Conservation (phyloP, 2,329 filamentous ascomycete species). For the Fusarium sp. region DNA sequence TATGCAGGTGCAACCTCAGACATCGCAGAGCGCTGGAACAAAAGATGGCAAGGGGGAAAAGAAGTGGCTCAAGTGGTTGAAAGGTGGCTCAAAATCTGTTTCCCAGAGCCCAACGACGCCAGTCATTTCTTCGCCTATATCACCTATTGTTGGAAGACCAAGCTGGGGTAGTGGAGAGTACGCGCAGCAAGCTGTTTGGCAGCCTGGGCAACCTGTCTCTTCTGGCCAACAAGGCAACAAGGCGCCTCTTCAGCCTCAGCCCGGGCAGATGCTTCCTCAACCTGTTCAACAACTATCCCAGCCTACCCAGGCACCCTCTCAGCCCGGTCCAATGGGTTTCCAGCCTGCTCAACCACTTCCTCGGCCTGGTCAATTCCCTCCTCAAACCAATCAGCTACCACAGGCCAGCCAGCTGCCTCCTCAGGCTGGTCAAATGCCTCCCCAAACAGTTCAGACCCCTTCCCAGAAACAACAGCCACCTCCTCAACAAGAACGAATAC, state of each 20-base stretch:
- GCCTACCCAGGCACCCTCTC: constrained; percentile 8
- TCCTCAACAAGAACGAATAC: not conserved
- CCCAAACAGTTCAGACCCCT: not conserved
- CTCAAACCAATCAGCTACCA: not conserved
- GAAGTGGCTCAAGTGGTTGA: constrained; percentile 48
- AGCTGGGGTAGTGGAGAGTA: constrained; percentile 44
- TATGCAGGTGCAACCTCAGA: constrained; percentile 37
- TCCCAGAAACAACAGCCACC: not conserved
- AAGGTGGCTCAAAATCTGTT: constrained; percentile 43
- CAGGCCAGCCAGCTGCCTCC: constrained; percentile 7
- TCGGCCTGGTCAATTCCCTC: not conserved
- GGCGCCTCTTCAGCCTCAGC: constrained; percentile 13
- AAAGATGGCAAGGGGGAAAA: constrained; percentile 44
- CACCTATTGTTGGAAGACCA: constrained; percentile 13
- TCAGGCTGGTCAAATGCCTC: constrained; percentile 5
- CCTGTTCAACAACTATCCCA: constrained; percentile 15
- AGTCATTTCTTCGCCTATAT: constrained; percentile 24
- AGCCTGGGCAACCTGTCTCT: constrained; percentile 37
- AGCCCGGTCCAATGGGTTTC: not conserved
- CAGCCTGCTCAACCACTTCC: constrained; percentile 10
- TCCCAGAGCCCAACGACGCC: constrained; percentile 37
- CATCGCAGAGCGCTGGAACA: constrained; percentile 32
- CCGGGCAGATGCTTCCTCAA: not conserved
- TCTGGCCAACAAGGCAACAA: constrained; percentile 20
- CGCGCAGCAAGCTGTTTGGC: constrained; percentile 40